Evolutionary conservation across 306 rosid species (phyloP).

Genomic region (Trichosanthes cucumerina): DNA sequence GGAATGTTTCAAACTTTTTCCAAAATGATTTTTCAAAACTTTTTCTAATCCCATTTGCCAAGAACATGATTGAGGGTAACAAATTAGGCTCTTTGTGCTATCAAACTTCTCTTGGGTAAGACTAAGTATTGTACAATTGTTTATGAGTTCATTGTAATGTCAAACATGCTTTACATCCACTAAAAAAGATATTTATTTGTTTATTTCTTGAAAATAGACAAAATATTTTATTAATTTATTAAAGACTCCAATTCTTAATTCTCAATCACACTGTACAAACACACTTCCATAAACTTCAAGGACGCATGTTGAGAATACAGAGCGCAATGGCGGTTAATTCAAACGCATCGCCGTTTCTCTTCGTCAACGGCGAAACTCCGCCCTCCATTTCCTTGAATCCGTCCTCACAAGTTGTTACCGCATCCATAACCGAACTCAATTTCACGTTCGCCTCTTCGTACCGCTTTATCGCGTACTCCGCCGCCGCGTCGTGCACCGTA

Average conservation of each 20-base stretch:
- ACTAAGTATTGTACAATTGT: too few species aligned
- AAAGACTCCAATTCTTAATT: not conserved
- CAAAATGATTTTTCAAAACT: too few species aligned
- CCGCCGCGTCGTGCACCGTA: conserved; percentile 27
- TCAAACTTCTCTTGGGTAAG: too few species aligned
- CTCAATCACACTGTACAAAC: not conserved
- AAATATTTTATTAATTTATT: too few species aligned
- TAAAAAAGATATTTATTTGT: too few species aligned
- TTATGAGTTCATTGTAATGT: too few species aligned
- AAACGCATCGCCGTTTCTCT: conserved; percentile 38
- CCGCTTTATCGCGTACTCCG: conserved; percentile 30
- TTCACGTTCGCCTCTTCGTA: conserved; percentile 34
- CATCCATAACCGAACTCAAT: conserved; percentile 41
- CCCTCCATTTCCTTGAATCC: conserved; percentile 38
- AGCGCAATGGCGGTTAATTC: conserved; percentile 58
- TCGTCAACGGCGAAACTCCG: conserved; percentile 39
- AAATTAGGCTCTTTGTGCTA: too few species aligned
- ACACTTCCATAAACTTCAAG: not conserved
- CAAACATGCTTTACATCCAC: too few species aligned
- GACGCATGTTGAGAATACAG: conserved; percentile 40
- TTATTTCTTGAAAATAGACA: too few species aligned
- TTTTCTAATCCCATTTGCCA: too few species aligned
- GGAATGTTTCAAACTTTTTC: too few species aligned
- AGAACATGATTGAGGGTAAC: too few species aligned
- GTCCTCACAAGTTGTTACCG: conserved; percentile 64